Evolutionary conservation across 2,329 filamentous ascomycete species (phyloP), one percentile per base, ranked within the genome.

Genomic region (Lasiodiplodia theobromae): DNA sequence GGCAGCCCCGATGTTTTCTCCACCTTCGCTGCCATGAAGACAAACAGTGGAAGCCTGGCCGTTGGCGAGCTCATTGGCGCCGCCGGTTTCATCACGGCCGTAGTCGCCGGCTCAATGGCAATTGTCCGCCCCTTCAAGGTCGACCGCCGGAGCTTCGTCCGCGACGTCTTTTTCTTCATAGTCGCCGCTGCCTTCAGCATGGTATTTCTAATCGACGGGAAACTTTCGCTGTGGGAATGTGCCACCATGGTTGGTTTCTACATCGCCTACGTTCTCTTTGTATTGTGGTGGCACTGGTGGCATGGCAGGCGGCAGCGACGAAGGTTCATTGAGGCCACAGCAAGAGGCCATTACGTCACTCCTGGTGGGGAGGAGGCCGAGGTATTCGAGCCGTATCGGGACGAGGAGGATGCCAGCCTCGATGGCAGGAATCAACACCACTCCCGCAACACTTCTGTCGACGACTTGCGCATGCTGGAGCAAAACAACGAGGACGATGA

Each of bases 1-100:
- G 96, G 96, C 65, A 98, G 95, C 70, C 96, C 96, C 2, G 96
- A 99, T 80, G 94, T 99, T 56, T 99, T 99, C 80, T 97, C 94
- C 72, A 99, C 96, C 2, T 98, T 99, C 81, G 96, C 96, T 18
- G 96, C 96, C 73, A 98, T 99, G 93, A 91, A 90, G 75, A 97
- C 94, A 28, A 93, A 98, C 76, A 97, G 94, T 77, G 95, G 95
- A n/a, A 96, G 94, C 82, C 88, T 99, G 85, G 96, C 96, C 1
- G 89, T 99, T 51, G 96, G 96, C 56, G 96, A 99, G 82, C 85
- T 99, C 63, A 93, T 99, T 66, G 96, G 96, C 40, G 96, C 96
- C 12, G 96, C 96, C 40, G 90, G 93, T 71, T 99, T 99, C 82
- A 99, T 99, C 79, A 96, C 94, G 1, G 92, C 94, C 1, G 95